Evolutionary conservation across 2,329 filamentous ascomycete genomes (phyloP).

Genomic region (Microthyrium microscopicum): DNA sequence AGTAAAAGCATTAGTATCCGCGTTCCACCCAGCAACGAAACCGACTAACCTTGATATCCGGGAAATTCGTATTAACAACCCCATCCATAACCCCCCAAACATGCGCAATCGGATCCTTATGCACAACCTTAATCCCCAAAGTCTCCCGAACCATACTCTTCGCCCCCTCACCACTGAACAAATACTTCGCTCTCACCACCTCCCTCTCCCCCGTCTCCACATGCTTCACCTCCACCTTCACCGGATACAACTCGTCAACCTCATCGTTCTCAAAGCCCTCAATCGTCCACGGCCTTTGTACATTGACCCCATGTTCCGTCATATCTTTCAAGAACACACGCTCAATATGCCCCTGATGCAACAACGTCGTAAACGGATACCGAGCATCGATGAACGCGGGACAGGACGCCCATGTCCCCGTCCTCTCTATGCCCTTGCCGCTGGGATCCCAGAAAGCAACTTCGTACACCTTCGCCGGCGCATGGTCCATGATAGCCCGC

Average conservation of each 20-base stretch:
- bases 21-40: neutral
- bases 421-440: conserved; percentile 37
- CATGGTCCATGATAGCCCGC: conserved; percentile 69
- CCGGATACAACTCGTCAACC: conserved; percentile 53
- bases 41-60: conserved; percentile 39
- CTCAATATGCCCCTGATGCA: conserved; percentile 48
- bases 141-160: conserved; percentile 43
- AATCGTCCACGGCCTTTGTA: conserved; percentile 46
- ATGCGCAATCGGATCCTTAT: conserved; percentile 46
- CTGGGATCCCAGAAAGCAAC: conserved; percentile 49
- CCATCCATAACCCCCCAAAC: conserved; percentile 54
- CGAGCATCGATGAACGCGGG: conserved; percentile 59
- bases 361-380: conserved; percentile 45
- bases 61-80: conserved; percentile 46
- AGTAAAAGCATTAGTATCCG: conserved; percentile 2
- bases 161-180: conserved; percentile 47
- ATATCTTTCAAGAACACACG: conserved; percentile 45
- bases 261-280: conserved; percentile 44
- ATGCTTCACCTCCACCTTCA: conserved; percentile 62
- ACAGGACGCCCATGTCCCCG: conserved; percentile 68
- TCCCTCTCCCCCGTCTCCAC: conserved; percentile 56
- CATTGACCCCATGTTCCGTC: conserved; percentile 36
- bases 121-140: conserved; percentile 48
- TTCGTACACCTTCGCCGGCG: conserved; percentile 70
- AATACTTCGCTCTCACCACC: conserved; percentile 44